Conservation (phyloP, 1,284 basidiomycete genomes). For the Cystobasidium sp. region DNA sequence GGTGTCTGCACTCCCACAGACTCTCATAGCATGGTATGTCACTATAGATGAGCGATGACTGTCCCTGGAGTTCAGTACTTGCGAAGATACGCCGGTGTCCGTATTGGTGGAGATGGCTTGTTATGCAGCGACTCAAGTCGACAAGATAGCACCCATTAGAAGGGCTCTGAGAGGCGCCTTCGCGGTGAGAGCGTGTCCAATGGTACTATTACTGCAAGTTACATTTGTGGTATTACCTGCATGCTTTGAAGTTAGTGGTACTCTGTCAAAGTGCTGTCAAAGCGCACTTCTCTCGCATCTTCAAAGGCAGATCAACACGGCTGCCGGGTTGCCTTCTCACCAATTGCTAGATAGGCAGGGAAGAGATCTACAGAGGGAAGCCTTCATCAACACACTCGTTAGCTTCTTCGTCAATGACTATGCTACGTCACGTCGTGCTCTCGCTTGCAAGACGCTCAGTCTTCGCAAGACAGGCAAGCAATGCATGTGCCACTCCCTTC, state of each 20-base stretch:
- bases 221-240: background rate
- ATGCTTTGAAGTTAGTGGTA: background rate
- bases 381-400: background rate
- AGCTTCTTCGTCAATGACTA: background rate
- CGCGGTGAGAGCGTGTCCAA: too few species aligned
- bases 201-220: too few species aligned
- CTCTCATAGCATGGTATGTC: too few species aligned
- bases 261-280: slow-evolving; percentile 1
- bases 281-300: background rate
- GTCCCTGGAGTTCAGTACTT: too few species aligned
- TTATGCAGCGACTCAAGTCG: background rate
- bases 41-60: too few species aligned
- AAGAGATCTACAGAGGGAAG: background rate
- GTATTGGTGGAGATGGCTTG: slow-evolving; percentile 21
- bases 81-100: background rate
- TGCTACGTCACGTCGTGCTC: slow-evolving; percentile 6
- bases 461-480: slow-evolving; percentile 5
- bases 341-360: background rate
- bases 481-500: background rate
- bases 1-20: too few species aligned
- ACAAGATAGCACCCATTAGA: too few species aligned
- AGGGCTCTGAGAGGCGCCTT: too few species aligned
- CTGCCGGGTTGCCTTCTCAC: background rate
- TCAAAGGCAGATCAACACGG: background rate
- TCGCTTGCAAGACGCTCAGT: background rate